Percentiles rank a stretch among this genome's conserved stretches.
phyloP scores from a whole-genome alignment of 202 grass and related monocot genomes.

The Panicum hallii region DNA sequence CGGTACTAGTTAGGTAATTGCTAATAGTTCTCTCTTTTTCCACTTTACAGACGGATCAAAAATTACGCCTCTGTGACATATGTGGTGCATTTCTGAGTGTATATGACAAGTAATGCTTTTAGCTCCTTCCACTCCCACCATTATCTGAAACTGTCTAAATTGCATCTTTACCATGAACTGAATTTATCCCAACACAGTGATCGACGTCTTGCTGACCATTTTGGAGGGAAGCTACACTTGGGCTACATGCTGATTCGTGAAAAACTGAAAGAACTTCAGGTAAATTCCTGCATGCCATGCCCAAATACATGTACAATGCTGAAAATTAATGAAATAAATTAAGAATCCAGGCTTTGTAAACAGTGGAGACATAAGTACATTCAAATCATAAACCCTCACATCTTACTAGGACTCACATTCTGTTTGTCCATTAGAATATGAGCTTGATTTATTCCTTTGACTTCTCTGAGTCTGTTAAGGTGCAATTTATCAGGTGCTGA shows the following conservation, averaged over 20 bases:
- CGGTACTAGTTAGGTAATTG: conserved; percentile 2
- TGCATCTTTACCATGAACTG: conserved; percentile 14
- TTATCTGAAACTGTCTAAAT: conserved; percentile 7
- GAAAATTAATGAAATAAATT: conserved; percentile 32
- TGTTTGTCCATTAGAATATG: conserved; percentile 47
- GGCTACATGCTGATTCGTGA: conserved; percentile 97
- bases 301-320: conserved; percentile 3
- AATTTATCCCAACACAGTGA: conserved; percentile 63
- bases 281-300: conserved; percentile 50
- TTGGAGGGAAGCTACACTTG: conserved; percentile 98
- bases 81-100: conserved; percentile 99
- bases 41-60: conserved; percentile 92
- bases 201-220: conserved; percentile 97
- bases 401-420: conserved; percentile 37
- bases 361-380: conserved; percentile 27
- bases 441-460: conserved; percentile 41
- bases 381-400: conserved; percentile 31
- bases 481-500: conserved; percentile 73
- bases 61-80: conserved; percentile 94
- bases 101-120: conserved; percentile 89
- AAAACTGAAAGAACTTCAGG: conserved; percentile 86
- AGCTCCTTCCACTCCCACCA: background rate
- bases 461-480: conserved; percentile 56
- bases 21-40: conserved; percentile 11
- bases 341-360: background rate